Conservation (phyloP, 1,284 basidiomycete species). For the Xerocomus nothofagi region DNA sequence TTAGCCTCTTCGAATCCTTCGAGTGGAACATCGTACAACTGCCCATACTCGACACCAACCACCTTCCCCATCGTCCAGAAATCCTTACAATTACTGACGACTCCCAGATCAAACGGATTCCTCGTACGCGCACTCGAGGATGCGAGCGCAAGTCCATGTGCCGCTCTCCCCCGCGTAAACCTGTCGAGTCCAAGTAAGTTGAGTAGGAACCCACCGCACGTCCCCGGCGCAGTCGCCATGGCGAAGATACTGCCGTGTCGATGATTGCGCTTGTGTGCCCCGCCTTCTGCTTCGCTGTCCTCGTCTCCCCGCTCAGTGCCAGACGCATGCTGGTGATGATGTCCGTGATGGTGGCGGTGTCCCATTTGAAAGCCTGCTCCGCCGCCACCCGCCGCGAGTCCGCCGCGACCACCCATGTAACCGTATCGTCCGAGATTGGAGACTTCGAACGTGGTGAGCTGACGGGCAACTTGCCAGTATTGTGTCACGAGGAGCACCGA, state of each 20-base stretch:
- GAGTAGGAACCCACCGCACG: conserved; percentile 67
- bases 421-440: conserved; percentile 94
- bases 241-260: conserved; percentile 41
- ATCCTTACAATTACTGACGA: conserved; percentile 87
- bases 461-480: conserved; percentile 87
- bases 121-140: conserved; percentile 39
- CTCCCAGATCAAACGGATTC: conserved; percentile 93
- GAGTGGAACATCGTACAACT: conserved; percentile 84
- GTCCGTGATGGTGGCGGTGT: conserved; percentile 54
- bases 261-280: conserved; percentile 42
- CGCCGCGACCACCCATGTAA: conserved; percentile 95
- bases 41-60: conserved; percentile 87
- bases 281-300: conserved; percentile 55
- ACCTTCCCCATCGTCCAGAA: conserved; percentile 90
- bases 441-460: conserved; percentile 97
- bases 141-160: conserved; percentile 68
- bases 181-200: conserved; percentile 90
- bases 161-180: conserved; percentile 88
- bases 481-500: conserved; percentile 83
- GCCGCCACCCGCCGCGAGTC: conserved; percentile 92
- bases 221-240: conserved; percentile 32
- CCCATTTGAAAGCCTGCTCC: conserved; percentile 77
- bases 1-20: conserved; percentile 80
- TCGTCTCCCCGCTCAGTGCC: conserved; percentile 45
- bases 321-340: conserved; percentile 42